These are phyloP conservation scores for Candida maltosa DNA, from an alignment of 805 yeast species.

Conservation along the genomic window DNA sequence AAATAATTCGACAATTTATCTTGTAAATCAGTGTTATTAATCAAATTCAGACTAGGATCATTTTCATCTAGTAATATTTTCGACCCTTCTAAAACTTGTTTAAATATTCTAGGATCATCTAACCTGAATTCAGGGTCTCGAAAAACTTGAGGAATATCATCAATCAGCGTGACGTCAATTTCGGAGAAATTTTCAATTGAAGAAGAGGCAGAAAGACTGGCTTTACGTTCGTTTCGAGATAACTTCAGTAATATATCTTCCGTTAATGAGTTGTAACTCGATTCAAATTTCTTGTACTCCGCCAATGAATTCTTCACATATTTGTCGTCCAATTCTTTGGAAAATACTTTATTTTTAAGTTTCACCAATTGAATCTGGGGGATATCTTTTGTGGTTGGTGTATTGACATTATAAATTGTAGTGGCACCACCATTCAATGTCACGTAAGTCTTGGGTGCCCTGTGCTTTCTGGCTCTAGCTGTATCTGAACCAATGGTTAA, in stretches of 20 bases:
- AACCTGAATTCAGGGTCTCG: constrained; percentile 67
- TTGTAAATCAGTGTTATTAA: constrained; percentile 58
- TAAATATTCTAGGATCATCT: constrained; percentile 85
- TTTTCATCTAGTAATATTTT: constrained; percentile 35
- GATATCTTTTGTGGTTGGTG: constrained; percentile 80
- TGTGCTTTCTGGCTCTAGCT: constrained; percentile 32
- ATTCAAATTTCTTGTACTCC: constrained; percentile 35
- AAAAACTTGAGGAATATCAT: constrained; percentile 63
- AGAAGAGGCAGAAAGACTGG: constrained; percentile 4
- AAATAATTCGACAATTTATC: constrained; percentile 79
- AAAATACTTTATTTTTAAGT: constrained; percentile 21
- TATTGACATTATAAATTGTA: constrained; percentile 41
- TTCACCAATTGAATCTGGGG: constrained; percentile 66
- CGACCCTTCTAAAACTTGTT: constrained; percentile 59
- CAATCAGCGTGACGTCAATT: constrained; percentile 5
- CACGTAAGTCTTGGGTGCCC: constrained; percentile 31
- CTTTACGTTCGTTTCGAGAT: constrained; percentile 12
- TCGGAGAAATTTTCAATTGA: constrained; percentile 9
- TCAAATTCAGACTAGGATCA: constrained; percentile 25
- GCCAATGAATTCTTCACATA: constrained; percentile 16
- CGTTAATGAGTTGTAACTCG: constrained; percentile 34
- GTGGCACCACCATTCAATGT: constrained; percentile 42
- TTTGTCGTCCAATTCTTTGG: constrained; percentile 15
- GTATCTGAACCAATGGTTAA: constrained; percentile 60
- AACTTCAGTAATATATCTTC: constrained; percentile 33